Conservation (phyloP, 495 filamentous ascomycete genomes). For the Jackrogersella multiformis region DNA sequence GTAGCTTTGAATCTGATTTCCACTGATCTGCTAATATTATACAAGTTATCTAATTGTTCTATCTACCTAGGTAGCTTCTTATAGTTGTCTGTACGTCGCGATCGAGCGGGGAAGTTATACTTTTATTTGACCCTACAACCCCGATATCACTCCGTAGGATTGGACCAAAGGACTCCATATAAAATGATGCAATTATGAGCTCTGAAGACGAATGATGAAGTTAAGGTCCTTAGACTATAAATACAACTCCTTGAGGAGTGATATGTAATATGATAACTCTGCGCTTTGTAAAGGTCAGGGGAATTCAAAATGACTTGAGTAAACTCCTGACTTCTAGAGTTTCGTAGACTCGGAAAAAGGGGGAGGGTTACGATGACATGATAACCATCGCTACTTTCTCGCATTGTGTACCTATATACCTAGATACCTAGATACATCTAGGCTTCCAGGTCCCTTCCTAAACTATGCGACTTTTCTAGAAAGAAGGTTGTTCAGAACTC, state of each 20-base stretch:
- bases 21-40: too few relatives aligned
- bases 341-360: too few relatives aligned
- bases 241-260: neutral
- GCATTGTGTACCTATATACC: too few relatives aligned
- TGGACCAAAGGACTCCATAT: slow-evolving; percentile 1
- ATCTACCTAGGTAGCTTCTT: neutral
- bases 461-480: too few relatives aligned
- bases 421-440: too few relatives aligned
- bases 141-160: slow-evolving; percentile 4
- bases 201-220: slow-evolving; percentile 14
- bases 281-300: neutral
- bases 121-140: neutral
- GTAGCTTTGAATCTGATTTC: neutral
- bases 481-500: too few relatives aligned
- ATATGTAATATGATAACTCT: neutral
- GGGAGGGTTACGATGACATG: too few relatives aligned
- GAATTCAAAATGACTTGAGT: neutral
- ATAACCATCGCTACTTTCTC: too few relatives aligned
- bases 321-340: too few relatives aligned
- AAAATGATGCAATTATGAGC: slow-evolving; percentile 34
- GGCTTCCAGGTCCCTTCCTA: too few relatives aligned
- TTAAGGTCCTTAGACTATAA: neutral
- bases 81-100: neutral
- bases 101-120: slow-evolving; percentile 29
- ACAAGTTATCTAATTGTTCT: too few relatives aligned